Conservation (phyloP, 169 alveolate genomes). For the Neospora caninum region DNA sequence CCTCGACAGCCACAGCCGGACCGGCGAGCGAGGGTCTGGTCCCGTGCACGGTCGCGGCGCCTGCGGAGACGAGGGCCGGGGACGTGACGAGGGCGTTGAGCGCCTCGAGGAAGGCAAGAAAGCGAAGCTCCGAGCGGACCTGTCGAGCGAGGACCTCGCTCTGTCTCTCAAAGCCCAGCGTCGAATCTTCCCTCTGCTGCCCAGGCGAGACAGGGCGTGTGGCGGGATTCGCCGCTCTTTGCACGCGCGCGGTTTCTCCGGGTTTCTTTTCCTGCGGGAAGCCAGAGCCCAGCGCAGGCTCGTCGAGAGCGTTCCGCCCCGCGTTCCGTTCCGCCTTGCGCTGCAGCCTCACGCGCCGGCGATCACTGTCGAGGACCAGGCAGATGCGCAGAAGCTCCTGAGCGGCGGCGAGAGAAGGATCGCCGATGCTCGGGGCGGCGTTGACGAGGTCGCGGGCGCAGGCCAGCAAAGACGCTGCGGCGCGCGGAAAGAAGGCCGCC, state of each 20-base stretch:
- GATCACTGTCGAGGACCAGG: not conserved
- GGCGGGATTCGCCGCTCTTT: not conserved
- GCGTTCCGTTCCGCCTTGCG: too few relatives aligned
- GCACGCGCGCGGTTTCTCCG: not conserved
- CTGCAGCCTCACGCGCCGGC: too few relatives aligned
- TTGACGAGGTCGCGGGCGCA: not conserved
- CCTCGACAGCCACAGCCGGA: not conserved
- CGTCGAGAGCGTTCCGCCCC: too few relatives aligned
- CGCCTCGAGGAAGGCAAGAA: not conserved
- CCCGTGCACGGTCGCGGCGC: not conserved
- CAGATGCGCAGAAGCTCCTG: not conserved
- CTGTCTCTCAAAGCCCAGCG: not conserved
- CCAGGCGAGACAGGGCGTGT: too few relatives aligned
- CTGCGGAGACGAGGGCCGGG: not conserved
- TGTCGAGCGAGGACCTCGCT: not conserved
- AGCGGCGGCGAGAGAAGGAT: conserved; percentile 9
- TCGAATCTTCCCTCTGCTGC: not conserved
- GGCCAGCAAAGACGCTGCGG: not conserved
- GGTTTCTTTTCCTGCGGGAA: not conserved
- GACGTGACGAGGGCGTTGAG: not conserved
- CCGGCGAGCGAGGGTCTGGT: not conserved
- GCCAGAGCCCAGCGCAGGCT: too few relatives aligned
- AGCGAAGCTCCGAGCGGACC: not conserved
- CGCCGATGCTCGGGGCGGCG: not conserved
- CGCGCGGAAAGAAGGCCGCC: not conserved